Percentiles rank a stretch among this genome's conserved stretches.
Evolutionary conservation across 2,329 filamentous ascomycete genomes (phyloP).

Genomic region (Fusarium torulosum): DNA sequence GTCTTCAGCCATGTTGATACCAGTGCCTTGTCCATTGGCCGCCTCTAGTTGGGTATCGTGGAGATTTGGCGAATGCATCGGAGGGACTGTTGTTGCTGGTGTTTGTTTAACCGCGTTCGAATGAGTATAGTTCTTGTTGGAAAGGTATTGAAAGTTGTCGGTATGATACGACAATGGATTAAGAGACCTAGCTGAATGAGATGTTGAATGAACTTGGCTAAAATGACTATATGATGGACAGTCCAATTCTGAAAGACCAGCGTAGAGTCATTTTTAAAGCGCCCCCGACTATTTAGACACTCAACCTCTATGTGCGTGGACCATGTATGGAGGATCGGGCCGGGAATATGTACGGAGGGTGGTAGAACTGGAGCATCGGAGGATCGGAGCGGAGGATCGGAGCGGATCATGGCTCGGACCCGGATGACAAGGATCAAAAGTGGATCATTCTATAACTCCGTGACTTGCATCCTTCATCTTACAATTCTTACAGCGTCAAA

Average conservation of each 20-base stretch:
- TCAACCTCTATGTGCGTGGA: neutral
- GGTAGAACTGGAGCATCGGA: constrained; percentile 13
- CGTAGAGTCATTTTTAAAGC: too few relatives aligned
- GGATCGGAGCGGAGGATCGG: constrained; percentile 22
- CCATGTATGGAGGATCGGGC: constrained; percentile 13
- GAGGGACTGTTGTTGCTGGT: too few relatives aligned
- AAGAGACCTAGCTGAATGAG: too few relatives aligned
- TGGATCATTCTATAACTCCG: neutral
- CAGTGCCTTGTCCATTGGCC: neutral
- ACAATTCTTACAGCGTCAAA: neutral
- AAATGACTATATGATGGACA: too few relatives aligned
- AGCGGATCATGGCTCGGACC: neutral
- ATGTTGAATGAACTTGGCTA: too few relatives aligned
- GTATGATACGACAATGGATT: too few relatives aligned
- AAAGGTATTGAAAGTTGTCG: too few relatives aligned
- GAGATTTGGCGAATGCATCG: neutral
- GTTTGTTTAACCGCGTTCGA: too few relatives aligned
- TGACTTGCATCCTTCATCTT: neutral
- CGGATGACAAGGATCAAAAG: constrained; percentile 5
- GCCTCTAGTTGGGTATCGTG: neutral
- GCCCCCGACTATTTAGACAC: too few relatives aligned
- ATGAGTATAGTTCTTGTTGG: too few relatives aligned
- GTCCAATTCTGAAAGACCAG: too few relatives aligned
- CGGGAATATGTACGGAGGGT: constrained; percentile 12
- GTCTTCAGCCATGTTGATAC: rapidly evolving